Evolutionary conservation across 2,329 filamentous ascomycete species (phyloP).

Genomic region (Hysterium pulicare): DNA sequence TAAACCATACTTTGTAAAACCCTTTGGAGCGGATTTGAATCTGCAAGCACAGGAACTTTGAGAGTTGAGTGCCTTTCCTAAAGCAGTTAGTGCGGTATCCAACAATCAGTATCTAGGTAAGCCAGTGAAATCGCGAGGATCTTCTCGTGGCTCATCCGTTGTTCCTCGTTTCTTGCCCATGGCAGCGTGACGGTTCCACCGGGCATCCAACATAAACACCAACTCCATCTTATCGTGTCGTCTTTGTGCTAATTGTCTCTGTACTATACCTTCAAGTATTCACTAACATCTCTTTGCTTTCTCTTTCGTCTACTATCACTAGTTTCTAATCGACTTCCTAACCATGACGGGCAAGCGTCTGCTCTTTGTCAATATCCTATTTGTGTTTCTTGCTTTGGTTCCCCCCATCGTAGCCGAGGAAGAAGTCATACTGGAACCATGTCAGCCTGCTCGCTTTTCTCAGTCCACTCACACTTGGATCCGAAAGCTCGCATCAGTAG

Average conservation of each 20-base stretch:
- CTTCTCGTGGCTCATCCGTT: background rate
- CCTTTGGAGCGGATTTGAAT: no score
- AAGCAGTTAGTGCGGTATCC: no score
- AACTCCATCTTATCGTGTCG: background rate
- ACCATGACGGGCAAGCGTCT: background rate
- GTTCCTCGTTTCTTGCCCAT: background rate
- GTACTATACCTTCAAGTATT: background rate
- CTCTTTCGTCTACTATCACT: background rate
- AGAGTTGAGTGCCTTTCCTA: no score
- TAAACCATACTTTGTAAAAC: no score
- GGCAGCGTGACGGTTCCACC: no score
- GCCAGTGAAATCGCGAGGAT: background rate
- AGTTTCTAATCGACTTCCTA: background rate
- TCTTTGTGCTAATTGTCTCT: background rate
- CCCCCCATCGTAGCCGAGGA: background rate
- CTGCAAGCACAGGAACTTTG: no score
- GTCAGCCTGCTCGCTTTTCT: background rate
- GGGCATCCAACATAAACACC: background rate
- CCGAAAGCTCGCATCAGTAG: slow-evolving; percentile 24
- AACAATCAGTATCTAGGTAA: no score
- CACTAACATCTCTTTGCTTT: background rate
- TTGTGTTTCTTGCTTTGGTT: background rate
- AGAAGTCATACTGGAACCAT: background rate
- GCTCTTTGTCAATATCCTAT: background rate
- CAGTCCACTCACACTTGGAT: slow-evolving; percentile 11